These are phyloP conservation scores for Coemansia sp. DNA, from an alignment of 192 early-diverging fungal genomes.

Conservation along the genomic window DNA sequence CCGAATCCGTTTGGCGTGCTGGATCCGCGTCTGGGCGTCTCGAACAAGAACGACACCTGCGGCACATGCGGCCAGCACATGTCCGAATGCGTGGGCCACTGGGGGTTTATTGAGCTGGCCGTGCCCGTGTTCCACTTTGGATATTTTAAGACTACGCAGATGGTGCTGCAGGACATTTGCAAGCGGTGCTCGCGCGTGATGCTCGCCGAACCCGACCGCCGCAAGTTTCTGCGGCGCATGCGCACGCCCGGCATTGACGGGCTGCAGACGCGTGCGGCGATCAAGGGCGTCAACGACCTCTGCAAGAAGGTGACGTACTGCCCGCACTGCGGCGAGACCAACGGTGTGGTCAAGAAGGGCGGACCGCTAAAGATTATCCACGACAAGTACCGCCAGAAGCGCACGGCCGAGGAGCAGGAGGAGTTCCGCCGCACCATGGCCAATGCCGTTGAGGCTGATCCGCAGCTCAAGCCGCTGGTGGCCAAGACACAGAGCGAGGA, in stretches of 20 bases:
- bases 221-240: slow-evolving; percentile 64
- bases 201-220: slow-evolving; percentile 73
- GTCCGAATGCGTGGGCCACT: slow-evolving; percentile 95
- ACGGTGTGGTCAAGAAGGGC: slow-evolving; percentile 93
- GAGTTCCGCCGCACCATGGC: slow-evolving; percentile 73
- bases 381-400: slow-evolving; percentile 86
- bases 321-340: slow-evolving; percentile 73
- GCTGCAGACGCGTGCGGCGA: slow-evolving; percentile 66
- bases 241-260: slow-evolving; percentile 78
- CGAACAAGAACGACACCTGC: slow-evolving; percentile 78
- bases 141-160: slow-evolving; percentile 86
- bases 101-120: slow-evolving; percentile 85
- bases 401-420: slow-evolving; percentile 70
- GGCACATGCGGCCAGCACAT: slow-evolving; percentile 85
- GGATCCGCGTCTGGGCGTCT: slow-evolving; percentile 82
- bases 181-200: slow-evolving; percentile 89
- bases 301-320: slow-evolving; percentile 89
- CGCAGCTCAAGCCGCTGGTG: slow-evolving; percentile 72
- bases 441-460: slow-evolving; percentile 64
- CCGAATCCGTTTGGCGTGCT: slow-evolving; percentile 86
- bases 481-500: slow-evolving; percentile 82
- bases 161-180: slow-evolving; percentile 94
- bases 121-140: slow-evolving; percentile 98
- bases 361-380: slow-evolving; percentile 93
- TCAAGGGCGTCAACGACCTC: slow-evolving; percentile 75